Evolutionary conservation across 805 yeast genomes (phyloP).

Genomic region (Lipomyces orientalis): DNA sequence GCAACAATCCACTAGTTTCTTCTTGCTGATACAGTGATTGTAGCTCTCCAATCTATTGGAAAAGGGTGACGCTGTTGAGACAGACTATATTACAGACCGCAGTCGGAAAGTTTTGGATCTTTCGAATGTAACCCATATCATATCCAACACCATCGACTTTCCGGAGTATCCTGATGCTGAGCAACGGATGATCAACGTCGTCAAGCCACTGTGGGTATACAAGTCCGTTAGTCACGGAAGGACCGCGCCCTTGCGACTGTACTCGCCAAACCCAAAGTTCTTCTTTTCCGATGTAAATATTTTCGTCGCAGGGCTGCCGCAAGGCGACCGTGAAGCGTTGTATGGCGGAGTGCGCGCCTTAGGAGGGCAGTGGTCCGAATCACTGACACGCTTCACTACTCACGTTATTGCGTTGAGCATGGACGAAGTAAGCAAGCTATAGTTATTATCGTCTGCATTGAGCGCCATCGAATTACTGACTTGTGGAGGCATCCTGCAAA

Average conservation of each 20-base stretch:
- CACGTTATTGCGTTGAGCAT: constrained; percentile 69
- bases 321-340: constrained; percentile 68
- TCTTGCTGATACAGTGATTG: not conserved
- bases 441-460: not conserved
- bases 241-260: constrained; percentile 59
- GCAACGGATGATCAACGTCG: constrained; percentile 66
- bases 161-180: constrained; percentile 56
- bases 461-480: not conserved
- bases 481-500: not conserved
- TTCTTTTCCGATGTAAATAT: constrained; percentile 67
- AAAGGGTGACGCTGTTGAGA: constrained; percentile 30
- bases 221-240: constrained; percentile 53
- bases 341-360: constrained; percentile 70
- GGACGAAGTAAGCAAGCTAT: constrained; percentile 56
- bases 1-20: not conserved
- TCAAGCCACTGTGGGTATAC: constrained; percentile 64
- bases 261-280: constrained; percentile 72
- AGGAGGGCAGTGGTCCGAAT: constrained; percentile 76
- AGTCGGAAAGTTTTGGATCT: constrained; percentile 13
- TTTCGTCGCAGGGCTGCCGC: constrained; percentile 62
- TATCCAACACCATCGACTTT: constrained; percentile 60
- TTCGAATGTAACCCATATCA: constrained; percentile 45
- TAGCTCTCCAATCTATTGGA: constrained; percentile 10
- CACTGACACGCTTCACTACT: constrained; percentile 72
- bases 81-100: not conserved